A percentile compares a stretch with the other conserved stretches of the same genome.
phyloP scores from a whole-genome alignment of 148 eudicot species.

The Camellia granthamiana region DNA sequence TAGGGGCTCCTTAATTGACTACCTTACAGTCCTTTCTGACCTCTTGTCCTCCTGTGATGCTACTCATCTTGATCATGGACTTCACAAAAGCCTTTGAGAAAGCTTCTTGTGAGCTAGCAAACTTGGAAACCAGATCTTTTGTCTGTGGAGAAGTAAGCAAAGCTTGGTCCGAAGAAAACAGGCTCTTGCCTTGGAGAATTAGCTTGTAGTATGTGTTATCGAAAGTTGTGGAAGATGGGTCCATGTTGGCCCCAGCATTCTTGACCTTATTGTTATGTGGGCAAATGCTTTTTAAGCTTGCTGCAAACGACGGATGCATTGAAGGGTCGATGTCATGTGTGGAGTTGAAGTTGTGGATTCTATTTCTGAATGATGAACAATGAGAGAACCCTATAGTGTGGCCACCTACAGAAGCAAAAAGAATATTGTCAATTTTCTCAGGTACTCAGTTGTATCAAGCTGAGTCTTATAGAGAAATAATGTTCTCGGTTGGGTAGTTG shows the following conservation, averaged over 20 bases:
- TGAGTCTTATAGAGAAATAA: neutral
- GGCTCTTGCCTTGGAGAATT: constrained; percentile 48
- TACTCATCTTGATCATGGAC: constrained; percentile 84
- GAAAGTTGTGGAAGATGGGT: constrained; percentile 52
- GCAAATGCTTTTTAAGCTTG: constrained; percentile 40
- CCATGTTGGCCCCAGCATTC: constrained; percentile 54
- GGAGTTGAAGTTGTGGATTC: constrained; percentile 60
- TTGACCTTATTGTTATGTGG: constrained; percentile 34
- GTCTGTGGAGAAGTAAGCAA: constrained; percentile 41
- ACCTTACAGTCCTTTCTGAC: constrained; percentile 56
- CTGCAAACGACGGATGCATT: constrained; percentile 51
- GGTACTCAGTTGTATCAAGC: neutral
- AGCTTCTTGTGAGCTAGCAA: constrained; percentile 42
- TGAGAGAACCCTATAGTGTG: constrained; percentile 93
- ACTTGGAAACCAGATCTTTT: constrained; percentile 44
- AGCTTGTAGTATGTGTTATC: constrained; percentile 72
- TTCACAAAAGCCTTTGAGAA: constrained; percentile 51
- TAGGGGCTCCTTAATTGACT: constrained; percentile 34
- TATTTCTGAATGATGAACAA: constrained; percentile 74
- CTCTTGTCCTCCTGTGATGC: constrained; percentile 70
- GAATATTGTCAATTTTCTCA: neutral
- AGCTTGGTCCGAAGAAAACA: constrained; percentile 70
- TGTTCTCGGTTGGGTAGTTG: neutral
- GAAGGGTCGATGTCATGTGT: constrained; percentile 59
- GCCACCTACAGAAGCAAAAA: constrained; percentile 46